phyloP scores from a whole-genome alignment of 2,329 filamentous ascomycete genomes.

The Ophiocordyceps australis region DNA sequence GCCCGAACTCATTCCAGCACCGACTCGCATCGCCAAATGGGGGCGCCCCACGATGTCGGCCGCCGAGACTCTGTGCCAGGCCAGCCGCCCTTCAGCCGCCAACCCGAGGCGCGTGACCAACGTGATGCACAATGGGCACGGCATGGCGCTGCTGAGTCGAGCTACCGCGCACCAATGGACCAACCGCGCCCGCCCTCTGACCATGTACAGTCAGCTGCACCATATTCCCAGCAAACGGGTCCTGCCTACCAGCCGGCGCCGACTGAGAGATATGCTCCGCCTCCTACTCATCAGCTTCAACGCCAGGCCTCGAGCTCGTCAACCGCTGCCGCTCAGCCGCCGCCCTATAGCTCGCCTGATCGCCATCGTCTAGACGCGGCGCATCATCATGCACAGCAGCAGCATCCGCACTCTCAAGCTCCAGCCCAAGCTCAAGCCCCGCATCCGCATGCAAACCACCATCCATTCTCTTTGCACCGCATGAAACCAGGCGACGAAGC shows the following conservation, averaged over 20 bases:
- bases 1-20: slow-evolving; percentile 29
- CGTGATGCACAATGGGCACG: slow-evolving; percentile 16
- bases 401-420: slow-evolving; percentile 17
- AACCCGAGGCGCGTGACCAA: slow-evolving; percentile 17
- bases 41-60: slow-evolving; percentile 16
- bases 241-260: slow-evolving; percentile 12
- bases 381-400: slow-evolving; percentile 15
- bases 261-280: slow-evolving; percentile 15
- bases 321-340: slow-evolving; percentile 10
- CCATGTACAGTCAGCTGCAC: slow-evolving; percentile 23
- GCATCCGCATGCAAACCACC: no score
- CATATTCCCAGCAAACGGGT: slow-evolving; percentile 13
- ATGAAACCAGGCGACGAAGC: slow-evolving; percentile 26
- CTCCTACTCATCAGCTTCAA: slow-evolving; percentile 15
- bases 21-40: slow-evolving; percentile 23
- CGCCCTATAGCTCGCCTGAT: slow-evolving; percentile 31
- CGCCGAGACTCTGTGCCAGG: slow-evolving; percentile 25
- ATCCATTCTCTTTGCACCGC: no score
- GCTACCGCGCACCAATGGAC: slow-evolving; percentile 17
- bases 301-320: slow-evolving; percentile 7
- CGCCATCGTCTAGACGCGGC: slow-evolving; percentile 23
- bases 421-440: no score
- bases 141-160: slow-evolving; percentile 11
- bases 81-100: slow-evolving; percentile 24
- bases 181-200: slow-evolving; percentile 26